Evolutionary conservation across 2,329 filamentous ascomycete genomes (phyloP), one percentile per base, ranked within the genome.

Genomic region (Exophiala sideris): DNA sequence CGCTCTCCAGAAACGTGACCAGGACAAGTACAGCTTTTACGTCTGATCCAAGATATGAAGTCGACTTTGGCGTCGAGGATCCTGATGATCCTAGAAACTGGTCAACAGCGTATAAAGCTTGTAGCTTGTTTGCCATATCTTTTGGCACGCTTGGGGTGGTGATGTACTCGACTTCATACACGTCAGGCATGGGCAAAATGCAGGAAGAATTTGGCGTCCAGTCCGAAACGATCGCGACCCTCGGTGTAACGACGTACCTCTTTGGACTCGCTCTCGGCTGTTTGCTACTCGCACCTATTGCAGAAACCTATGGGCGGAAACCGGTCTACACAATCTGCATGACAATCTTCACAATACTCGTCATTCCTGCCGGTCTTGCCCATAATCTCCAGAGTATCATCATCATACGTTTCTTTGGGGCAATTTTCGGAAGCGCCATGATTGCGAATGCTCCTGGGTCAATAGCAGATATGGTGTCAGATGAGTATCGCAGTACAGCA

Each of bases 361-460:
- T 91, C 10, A 78, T 94, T 24, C 89, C 89, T 0, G 85, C 84
- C 62, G 88, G 81, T 9, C 67, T 91, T 21, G 85, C 87, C 3
- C 82, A 81, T 48, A 87, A 85, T 4, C 73, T 92, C 1, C 76
- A 78, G 0, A 78, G 83, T 35, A 81, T 94, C 42, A 79, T 94
- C n/a, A 75, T 88, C 3, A 76, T 86, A 45, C 79, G 89, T 20
- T 91, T 91, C 68, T 82, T 94, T 59, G 86, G 84, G 29, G 87
- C 86, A 6, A 70, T 90, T 51, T 89, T 85, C 48, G 87, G 89
- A 3, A 82, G 88, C 5, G 89, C 87, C 39, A 87, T 95, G 82
- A 85, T 96, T 21, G 83, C 85, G 10, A 95, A 95, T 66, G 83
- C 87, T 1, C 89, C 91, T 0, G 91, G 91, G 2, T 89, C 86